Base-by-base conservation (phyloP, 169 alveolate genomes). In the Theileria luwenshuni region DNA sequence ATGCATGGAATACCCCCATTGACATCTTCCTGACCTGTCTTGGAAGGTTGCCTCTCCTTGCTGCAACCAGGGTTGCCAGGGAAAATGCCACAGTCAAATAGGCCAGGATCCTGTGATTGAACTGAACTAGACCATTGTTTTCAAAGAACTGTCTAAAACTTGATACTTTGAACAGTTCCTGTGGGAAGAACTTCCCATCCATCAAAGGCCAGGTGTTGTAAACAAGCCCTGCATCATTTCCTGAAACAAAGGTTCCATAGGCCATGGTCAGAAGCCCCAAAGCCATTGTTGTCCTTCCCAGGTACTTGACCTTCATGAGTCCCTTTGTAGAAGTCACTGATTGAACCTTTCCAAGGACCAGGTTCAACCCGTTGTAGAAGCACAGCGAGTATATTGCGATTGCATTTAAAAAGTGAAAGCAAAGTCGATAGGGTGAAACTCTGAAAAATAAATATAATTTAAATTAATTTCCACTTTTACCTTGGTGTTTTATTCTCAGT, bases 181-280 rank as follows among this genome's bases (percentile, higher is more conserved):
- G 85, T 12, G 96, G 94, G 27, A 86, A 69, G 80, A 77, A 89
- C 47, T 90, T 52, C 58, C 87, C 94, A 42, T 92, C 76, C 85
- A 94, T 87, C 68, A 81, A 73, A 5, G 97, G 97, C 92, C 92
- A 94, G n/a, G 96, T 94, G 58, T 94, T 94, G 74, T 77, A 90
- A 10, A 95, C 92, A 27, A 81, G 69, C 1, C 97, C 95, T 6
- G 95, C 95, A 56, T 91, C 92, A 42, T 77, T 94, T 7, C 97
- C 97, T 7, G 97, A 94, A 15, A 93, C 96, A 64, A 94, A 70
- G 30, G 92, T 90, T 2, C 95, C 95, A 61, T 83, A 74, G 0
- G 85, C 48, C 61, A 86, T 75, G 6, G 93, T 90, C 17, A 86
- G 17, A 19, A 89, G 65, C 6, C 83, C 21, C 8, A 76, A 86